Evolutionary conservation across 495 filamentous ascomycete species (phyloP).

Genomic region (Parathielavia hyrcaniae): DNA sequence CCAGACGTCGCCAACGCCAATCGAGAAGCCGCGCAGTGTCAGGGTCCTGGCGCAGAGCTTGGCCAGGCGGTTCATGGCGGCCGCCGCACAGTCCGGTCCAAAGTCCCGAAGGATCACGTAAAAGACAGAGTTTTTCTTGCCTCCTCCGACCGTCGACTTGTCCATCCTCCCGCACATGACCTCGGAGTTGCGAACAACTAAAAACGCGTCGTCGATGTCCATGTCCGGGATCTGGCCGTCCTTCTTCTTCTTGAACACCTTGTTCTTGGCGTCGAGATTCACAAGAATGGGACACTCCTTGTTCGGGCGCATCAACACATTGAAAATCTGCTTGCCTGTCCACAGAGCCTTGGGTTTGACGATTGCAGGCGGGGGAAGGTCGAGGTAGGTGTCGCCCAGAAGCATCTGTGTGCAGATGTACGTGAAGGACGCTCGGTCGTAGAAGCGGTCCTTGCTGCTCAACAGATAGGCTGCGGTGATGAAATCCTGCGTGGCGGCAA

Average conservation of each 20-base stretch:
- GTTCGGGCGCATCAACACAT: conserved; percentile 89
- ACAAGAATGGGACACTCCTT: conserved; percentile 70
- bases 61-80: conserved; percentile 89
- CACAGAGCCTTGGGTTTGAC: conserved; percentile 81
- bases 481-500: conserved; percentile 97
- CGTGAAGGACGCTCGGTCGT: conserved; percentile 74
- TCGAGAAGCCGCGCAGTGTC: conserved; percentile 87
- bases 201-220: conserved; percentile 74
- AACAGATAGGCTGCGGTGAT: conserved; percentile 90
- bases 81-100: conserved; percentile 79
- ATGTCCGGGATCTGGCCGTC: conserved; percentile 59
- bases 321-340: conserved; percentile 98
- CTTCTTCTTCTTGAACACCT: conserved; percentile 58
- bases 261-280: conserved; percentile 89
- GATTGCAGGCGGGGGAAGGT: conserved; percentile 79
- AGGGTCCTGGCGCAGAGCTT: conserved; percentile 86
- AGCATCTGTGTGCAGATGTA: conserved; percentile 94
- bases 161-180: conserved; percentile 99
- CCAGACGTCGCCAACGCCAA: conserved; percentile 90
- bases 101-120: conserved; percentile 94
- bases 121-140: conserved; percentile 96
- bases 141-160: conserved; percentile 87
- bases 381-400: conserved; percentile 67
- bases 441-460: conserved; percentile 90
- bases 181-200: conserved; percentile 92